Base-by-base conservation (phyloP, 805 yeast genomes). In the Jamesozyma rosinii region DNA sequence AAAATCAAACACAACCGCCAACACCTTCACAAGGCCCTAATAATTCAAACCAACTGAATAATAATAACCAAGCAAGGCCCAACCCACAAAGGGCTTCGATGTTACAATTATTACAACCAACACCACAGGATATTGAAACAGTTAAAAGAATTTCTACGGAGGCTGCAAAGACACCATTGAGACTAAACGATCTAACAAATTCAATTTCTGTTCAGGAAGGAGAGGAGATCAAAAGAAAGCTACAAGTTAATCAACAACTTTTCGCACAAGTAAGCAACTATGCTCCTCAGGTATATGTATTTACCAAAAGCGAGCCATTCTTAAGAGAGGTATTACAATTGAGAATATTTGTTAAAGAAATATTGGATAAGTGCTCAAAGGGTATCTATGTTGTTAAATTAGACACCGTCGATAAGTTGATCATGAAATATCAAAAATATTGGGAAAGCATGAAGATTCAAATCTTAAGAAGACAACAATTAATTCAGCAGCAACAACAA, bases 261-360 rank as follows among this genome's bases (percentile, higher is more conserved):
- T 77, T 75, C 60, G 71, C 78, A 31, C 74, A 81, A 48, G 81
- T 83, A 15, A 94, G 86, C 57, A 81, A 81, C 47, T 69, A 87
- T 35, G 77, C 85, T 34, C 87, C 94, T 31, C 79, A 83, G 55
- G 85, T 84, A 54, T 87, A 76, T 56, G 74, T 82, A 45, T 69
- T 85, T 47, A 83, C 95, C 1, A 78, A 81, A 52, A 83, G 83
- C 59, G 74, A 71, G 39, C 84, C 79, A 40, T 89, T 85, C 9
- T 82, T 95, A 1, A 79, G 77, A 54, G 75, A 84, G 51, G 73
- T 88, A 46, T 71, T 88, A 46, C 89, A 83, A 57, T 76, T 84
- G 71, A 80, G 86, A 62, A 73, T 78, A 47, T 81, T 86, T 81
- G 78, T 85, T 36, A 81, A 78, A 54, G 83, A 81, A 57, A 83